Evolutionary conservation across 306 rosid genomes (phyloP).

Genomic region (Carpinus viminea): DNA sequence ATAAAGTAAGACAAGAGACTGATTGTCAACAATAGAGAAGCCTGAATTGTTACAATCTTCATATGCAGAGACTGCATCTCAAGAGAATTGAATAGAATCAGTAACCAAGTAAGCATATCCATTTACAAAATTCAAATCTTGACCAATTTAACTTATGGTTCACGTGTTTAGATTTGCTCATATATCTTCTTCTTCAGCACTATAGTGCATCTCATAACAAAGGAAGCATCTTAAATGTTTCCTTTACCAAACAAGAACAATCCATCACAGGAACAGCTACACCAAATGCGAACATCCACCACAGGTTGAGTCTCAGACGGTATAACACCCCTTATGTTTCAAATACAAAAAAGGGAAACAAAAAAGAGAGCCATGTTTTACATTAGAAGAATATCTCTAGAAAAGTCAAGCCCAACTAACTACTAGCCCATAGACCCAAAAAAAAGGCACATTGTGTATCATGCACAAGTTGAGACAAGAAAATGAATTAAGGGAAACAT

Average conservation of each 20-base stretch:
- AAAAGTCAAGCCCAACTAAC: neutral
- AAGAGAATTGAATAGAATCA: neutral
- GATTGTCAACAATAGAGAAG: conserved; percentile 1
- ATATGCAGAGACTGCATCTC: neutral
- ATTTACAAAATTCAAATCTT: neutral
- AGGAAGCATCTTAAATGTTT: neutral
- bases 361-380: neutral
- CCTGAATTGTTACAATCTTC: neutral
- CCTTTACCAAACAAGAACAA: neutral
- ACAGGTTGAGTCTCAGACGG: neutral
- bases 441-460: neutral
- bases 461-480: conserved; percentile 1
- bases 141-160: neutral
- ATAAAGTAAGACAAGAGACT: neutral
- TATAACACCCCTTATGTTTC: neutral
- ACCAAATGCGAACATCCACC: neutral
- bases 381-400: neutral
- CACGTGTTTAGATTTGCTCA: neutral
- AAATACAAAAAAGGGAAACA: neutral
- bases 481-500: conserved; percentile 7
- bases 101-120: conserved; percentile 1
- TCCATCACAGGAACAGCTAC: neutral
- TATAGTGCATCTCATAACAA: neutral
- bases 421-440: neutral
- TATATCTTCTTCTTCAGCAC: neutral